Percentiles rank a stretch among this genome's conserved stretches.
Conservation (phyloP, 495 filamentous ascomycete species). For the Copromyces sp. region DNA sequence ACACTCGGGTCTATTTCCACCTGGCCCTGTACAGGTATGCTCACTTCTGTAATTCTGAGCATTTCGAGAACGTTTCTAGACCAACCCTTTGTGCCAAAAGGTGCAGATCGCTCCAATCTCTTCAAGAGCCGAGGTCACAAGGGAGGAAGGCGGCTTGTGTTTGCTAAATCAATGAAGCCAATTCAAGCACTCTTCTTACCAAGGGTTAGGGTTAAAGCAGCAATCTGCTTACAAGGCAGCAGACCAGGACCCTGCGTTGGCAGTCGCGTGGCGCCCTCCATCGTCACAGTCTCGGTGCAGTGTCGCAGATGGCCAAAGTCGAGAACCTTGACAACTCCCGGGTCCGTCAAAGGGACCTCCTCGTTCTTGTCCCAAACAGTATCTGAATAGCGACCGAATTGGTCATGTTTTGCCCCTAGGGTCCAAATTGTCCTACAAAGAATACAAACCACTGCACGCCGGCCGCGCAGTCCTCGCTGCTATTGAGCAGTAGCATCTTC, state of each 20-base stretch:
- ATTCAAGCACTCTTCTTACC: background rate
- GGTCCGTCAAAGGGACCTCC: background rate
- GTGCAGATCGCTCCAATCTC: background rate
- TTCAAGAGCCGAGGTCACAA: background rate
- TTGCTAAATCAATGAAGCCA: background rate
- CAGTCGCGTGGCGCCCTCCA: background rate
- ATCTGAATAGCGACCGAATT: constrained; percentile 9
- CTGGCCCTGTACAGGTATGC: background rate
- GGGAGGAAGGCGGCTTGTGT: background rate
- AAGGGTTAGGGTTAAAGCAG: background rate
- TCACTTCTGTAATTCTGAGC: background rate
- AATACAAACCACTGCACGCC: background rate
- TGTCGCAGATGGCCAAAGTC: constrained; percentile 1
- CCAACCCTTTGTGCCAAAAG: background rate
- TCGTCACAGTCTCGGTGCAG: background rate
- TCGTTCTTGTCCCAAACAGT: constrained; percentile 6
- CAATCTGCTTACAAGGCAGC: background rate
- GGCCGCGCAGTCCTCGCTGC: background rate
- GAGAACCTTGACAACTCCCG: background rate
- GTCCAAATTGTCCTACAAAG: constrained; percentile 8
- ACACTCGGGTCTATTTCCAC: background rate
- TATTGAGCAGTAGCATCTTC: background rate
- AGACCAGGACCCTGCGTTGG: background rate
- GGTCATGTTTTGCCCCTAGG: constrained; percentile 4
- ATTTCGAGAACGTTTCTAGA: background rate